Evolutionary conservation across 1,284 basidiomycete species (phyloP).

Genomic region (Tremellales sp.): DNA sequence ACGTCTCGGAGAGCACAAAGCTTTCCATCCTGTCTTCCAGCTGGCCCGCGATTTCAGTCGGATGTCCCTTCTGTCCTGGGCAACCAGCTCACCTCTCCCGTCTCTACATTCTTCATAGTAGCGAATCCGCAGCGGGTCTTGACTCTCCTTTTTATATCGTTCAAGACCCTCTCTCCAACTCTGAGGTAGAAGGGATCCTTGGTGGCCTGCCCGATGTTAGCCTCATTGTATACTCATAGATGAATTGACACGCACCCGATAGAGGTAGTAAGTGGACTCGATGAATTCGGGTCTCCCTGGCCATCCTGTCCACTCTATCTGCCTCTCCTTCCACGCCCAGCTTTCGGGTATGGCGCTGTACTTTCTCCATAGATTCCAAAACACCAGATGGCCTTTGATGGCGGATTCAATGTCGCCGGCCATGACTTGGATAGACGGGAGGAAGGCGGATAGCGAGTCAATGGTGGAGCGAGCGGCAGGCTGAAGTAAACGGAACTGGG

Average conservation of each 20-base stretch:
- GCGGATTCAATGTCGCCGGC: slow-evolving; percentile 85
- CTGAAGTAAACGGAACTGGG: slow-evolving; percentile 29
- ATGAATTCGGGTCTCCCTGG: slow-evolving; percentile 84
- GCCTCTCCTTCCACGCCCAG: slow-evolving; percentile 70
- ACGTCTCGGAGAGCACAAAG: slow-evolving; percentile 81
- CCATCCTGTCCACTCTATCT: slow-evolving; percentile 73
- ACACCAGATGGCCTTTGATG: slow-evolving; percentile 77
- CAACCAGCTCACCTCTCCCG: slow-evolving; percentile 53
- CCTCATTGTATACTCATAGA: not conserved
- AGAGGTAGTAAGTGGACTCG: slow-evolving; percentile 91
- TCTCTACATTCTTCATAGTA: slow-evolving; percentile 71
- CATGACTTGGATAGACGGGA: slow-evolving; percentile 64
- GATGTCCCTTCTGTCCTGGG: not conserved
- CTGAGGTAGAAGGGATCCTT: slow-evolving; percentile 85
- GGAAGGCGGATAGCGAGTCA: slow-evolving; percentile 52
- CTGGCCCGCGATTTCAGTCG: slow-evolving; percentile 21
- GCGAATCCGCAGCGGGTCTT: slow-evolving; percentile 81
- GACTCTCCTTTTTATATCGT: slow-evolving; percentile 67
- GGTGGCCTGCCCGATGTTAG: slow-evolving; percentile 63
- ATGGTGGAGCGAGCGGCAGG: slow-evolving; percentile 30
- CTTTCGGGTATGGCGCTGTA: slow-evolving; percentile 84
- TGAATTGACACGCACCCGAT: slow-evolving; percentile 59
- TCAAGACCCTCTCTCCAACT: slow-evolving; percentile 76
- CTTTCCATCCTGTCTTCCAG: slow-evolving; percentile 90
- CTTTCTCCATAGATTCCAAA: slow-evolving; percentile 84